Percentiles rank a stretch among this genome's conserved stretches.
These are phyloP conservation scores for Ceratobasidium sp. DNA, from an alignment of 1,284 basidiomycete genomes.

Conservation along the genomic window DNA sequence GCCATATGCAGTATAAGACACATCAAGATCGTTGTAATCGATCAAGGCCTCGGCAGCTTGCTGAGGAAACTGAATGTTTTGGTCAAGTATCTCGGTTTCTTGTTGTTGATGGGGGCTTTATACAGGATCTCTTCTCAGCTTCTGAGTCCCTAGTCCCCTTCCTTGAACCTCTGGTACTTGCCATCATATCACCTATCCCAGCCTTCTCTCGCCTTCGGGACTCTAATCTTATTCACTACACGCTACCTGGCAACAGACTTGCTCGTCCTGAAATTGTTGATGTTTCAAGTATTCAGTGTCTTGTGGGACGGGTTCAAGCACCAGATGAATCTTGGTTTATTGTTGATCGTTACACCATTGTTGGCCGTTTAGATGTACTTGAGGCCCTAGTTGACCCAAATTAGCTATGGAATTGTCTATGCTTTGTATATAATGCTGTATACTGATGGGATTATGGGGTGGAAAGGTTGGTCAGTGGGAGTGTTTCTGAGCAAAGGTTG, in stretches of 20 bases:
- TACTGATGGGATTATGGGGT: no score
- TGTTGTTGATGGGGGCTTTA: slow-evolving; percentile 3
- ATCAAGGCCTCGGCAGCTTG: not conserved
- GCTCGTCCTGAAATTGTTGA: slow-evolving; percentile 50
- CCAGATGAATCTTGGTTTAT: slow-evolving; percentile 51
- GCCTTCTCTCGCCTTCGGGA: slow-evolving; percentile 11
- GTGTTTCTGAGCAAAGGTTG: no score
- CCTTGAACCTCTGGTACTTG: slow-evolving; percentile 49
- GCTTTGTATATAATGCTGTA: no score
- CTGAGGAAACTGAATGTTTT: not conserved
- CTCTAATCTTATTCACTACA: slow-evolving; percentile 31
- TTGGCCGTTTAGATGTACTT: slow-evolving; percentile 12
- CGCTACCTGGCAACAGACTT: slow-evolving; percentile 30
- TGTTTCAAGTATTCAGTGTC: slow-evolving; percentile 50
- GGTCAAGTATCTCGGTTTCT: slow-evolving; percentile 16
- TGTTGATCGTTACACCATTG: slow-evolving; percentile 52
- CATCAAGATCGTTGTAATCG: not conserved
- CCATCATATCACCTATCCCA: slow-evolving; percentile 49
- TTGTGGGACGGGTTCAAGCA: slow-evolving; percentile 49
- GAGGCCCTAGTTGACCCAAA: not conserved
- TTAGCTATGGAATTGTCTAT: no score
- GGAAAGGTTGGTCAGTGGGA: no score
- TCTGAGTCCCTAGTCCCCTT: slow-evolving; percentile 37
- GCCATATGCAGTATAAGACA: not conserved
- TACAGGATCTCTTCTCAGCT: not conserved